Percentiles rank a stretch among this genome's conserved stretches.
Evolutionary conservation across 2,329 filamentous ascomycete species (phyloP).

Genomic region (Fusarium anguioides): DNA sequence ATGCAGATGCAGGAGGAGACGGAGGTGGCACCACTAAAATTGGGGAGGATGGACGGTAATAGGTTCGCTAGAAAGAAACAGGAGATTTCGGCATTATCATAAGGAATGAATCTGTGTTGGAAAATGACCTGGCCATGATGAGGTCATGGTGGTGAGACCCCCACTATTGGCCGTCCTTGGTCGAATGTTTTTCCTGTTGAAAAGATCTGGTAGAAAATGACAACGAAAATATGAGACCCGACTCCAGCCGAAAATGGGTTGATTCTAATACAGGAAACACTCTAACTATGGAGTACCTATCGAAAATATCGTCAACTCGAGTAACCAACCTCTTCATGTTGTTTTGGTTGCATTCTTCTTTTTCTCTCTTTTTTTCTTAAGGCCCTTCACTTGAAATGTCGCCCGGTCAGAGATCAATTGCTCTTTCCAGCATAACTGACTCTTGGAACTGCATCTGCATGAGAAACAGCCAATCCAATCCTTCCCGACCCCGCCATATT

Average conservation of each 20-base stretch:
- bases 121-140: conserved; percentile 34
- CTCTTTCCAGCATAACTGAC: conserved; percentile 1
- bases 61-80: conserved; percentile 1
- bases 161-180: conserved; percentile 29
- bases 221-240: conserved; percentile 19
- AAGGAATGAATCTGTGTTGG: conserved; percentile 6
- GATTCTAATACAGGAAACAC: too few species aligned
- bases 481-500: conserved; percentile 35
- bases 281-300: too few species aligned
- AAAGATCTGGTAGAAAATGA: conserved; percentile 15
- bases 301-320: background rate
- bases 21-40: conserved; percentile 29
- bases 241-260: conserved; percentile 33
- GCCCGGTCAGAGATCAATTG: conserved; percentile 9
- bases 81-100: background rate
- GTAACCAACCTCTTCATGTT: background rate
- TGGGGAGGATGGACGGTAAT: conserved; percentile 10
- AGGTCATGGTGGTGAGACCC: conserved; percentile 45
- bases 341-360: background rate
- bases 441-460: conserved; percentile 1
- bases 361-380: background rate
- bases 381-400: conserved; percentile 1
- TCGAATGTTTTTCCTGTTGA: conserved; percentile 33
- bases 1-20: conserved; percentile 10
- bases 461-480: conserved; percentile 19